phyloP scores from a whole-genome alignment of 768 basidiomycete species.

The Tylopilus subfusipes region DNA sequence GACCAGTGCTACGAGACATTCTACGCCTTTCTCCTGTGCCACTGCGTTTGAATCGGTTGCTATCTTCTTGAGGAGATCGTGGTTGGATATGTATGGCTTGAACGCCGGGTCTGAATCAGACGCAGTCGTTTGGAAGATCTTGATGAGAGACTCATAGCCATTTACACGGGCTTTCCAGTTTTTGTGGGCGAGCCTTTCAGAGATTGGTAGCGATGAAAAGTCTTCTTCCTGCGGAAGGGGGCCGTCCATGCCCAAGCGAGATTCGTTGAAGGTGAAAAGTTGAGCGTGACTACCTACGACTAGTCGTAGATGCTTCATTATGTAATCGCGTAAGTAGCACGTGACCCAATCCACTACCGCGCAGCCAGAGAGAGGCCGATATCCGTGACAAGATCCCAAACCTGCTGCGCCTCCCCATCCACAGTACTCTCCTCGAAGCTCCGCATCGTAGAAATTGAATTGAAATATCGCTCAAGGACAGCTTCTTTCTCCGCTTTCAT shows the following conservation, averaged over 20 bases:
- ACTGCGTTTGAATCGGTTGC: conserved; percentile 91
- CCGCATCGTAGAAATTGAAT: conserved; percentile 40
- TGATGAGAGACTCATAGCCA: conserved; percentile 85
- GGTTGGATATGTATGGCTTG: conserved; percentile 77
- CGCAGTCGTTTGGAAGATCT: conserved; percentile 82
- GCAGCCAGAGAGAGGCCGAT: conserved; percentile 56
- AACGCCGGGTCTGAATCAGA: conserved; percentile 95
- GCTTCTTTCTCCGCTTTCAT: conserved; percentile 53
- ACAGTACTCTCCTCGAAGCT: conserved; percentile 41
- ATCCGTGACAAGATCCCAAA: conserved; percentile 55
- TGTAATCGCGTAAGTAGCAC: conserved; percentile 22
- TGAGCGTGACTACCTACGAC: conserved; percentile 1
- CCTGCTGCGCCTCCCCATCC: conserved; percentile 51
- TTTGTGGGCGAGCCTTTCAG: conserved; percentile 86
- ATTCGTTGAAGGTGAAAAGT: conserved; percentile 2
- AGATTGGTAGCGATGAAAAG: conserved; percentile 73
- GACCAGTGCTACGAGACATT: conserved; percentile 80
- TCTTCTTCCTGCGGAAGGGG: conserved; percentile 92
- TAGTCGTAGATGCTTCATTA: conserved; percentile 14
- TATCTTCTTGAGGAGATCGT: conserved; percentile 80
- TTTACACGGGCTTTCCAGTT: conserved; percentile 98
- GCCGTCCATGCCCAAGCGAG: conserved; percentile 67
- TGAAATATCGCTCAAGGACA: conserved; percentile 46
- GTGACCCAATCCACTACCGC: conserved; percentile 24
- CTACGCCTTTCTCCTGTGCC: conserved; percentile 96